Base-by-base conservation (phyloP, 2,329 filamentous ascomycete species). In the Pestalotiopsis sp. region DNA sequence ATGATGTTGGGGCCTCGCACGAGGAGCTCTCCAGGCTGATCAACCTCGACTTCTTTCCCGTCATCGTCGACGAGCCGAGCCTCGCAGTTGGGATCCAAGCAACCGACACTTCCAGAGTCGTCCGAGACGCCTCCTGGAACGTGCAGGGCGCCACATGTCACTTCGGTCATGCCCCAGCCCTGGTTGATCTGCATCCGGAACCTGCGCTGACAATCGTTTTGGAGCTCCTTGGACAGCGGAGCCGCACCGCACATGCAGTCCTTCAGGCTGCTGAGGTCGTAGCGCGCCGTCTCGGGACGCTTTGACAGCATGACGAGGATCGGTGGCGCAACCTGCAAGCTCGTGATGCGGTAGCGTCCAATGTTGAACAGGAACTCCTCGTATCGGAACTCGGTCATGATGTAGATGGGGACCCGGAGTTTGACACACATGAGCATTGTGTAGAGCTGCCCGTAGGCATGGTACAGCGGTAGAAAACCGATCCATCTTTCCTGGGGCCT, bases 381-480 rank as follows among this genome's bases (percentile, higher is more conserved):
- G 68, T 87, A 89, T 25, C 85, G 80, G 74, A 85, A 85, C 81
- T 88, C 74, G 78, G 84, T 68, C 87, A 91, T 89, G 69, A 89
- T 78, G 72, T 88, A 89, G 12, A 88, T 80, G 0, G 85, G 83
- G 0, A 85, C 76, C 2, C 78, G 75, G 36, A 82, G 77, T 70
- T 80, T 82, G 13, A 81, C 75, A 0, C 82, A 82, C 71, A 84
- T 81, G 36, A 88, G 76, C 68, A 84, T 85, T 67, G 85, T 85
- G 67, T 84, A 82, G 2, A 86, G 80, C 74, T 90, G 87, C 2
- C 85, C 85, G 70, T 86, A 88, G 6, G 87, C 87, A 73, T 91
- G 88, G 73, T 90, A 92, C 75, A 92, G 86, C 0, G 91, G 92
- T 13, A 93, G 79, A 75, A 92, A 91, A 62, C 88, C 84, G 36